Evolutionary conservation across 2,329 filamentous ascomycete species (phyloP).

Genomic region (Orbilia quercus): DNA sequence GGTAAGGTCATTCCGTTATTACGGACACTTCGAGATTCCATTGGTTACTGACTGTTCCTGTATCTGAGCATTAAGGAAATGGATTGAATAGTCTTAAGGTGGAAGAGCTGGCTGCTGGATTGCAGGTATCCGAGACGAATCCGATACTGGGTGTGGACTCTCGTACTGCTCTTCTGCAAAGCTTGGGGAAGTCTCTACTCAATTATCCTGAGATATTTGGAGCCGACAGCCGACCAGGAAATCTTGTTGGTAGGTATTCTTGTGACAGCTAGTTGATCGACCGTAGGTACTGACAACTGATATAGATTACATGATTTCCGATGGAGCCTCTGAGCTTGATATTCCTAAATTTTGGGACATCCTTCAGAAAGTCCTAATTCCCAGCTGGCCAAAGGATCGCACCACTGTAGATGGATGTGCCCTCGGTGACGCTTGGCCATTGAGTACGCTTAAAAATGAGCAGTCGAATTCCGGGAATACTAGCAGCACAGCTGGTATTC

Average conservation of each 20-base stretch:
- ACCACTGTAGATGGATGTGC: conserved; percentile 87
- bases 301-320: conserved; percentile 82
- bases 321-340: conserved; percentile 85
- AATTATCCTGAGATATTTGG: conserved; percentile 27
- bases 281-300: conserved; percentile 78
- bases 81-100: conserved; percentile 69
- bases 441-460: conserved; percentile 80
- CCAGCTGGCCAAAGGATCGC: conserved; percentile 88
- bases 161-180: conserved; percentile 81
- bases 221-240: conserved; percentile 22
- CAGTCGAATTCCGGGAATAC: conserved; percentile 81
- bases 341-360: conserved; percentile 90
- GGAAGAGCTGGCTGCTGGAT: conserved; percentile 62
- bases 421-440: conserved; percentile 96
- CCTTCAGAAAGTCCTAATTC: conserved; percentile 84
- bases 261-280: no score
- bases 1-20: conserved; percentile 83
- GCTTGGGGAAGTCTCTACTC: conserved; percentile 94
- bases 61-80: conserved; percentile 81
- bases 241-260: conserved; percentile 25
- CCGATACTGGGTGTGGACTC: conserved; percentile 66
- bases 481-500: conserved; percentile 62
- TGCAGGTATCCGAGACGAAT: conserved; percentile 66
- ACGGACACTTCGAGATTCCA: conserved; percentile 80
- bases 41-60: conserved; percentile 86